These are phyloP conservation scores for Sordariomycetes sp. DNA, from an alignment of 2,329 filamentous ascomycete genomes.

Conservation along the genomic window DNA sequence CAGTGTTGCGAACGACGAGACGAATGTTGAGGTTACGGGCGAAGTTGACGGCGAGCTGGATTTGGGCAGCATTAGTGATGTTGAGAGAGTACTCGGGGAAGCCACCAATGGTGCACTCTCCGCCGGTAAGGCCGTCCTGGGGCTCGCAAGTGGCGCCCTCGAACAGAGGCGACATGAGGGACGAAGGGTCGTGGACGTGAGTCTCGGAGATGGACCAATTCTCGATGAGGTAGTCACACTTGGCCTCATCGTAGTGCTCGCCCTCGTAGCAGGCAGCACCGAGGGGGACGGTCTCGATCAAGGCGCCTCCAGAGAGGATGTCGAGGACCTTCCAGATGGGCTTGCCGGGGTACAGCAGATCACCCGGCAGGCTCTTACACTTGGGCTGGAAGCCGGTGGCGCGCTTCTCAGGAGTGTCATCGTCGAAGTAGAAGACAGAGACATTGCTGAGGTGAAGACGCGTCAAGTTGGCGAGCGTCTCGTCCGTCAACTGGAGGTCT, in stretches of 20 bases:
- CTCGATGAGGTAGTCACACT: conserved; percentile 12
- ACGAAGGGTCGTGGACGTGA: conserved; percentile 24
- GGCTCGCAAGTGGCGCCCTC: conserved; percentile 27
- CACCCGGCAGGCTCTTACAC: conserved; percentile 19
- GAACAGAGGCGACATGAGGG: conserved; percentile 29
- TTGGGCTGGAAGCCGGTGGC: background rate
- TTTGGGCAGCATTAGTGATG: conserved; percentile 28
- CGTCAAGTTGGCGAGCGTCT: conserved; percentile 20
- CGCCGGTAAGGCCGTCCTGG: conserved; percentile 12
- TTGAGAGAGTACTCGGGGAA: conserved; percentile 32
- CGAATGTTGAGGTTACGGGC: conserved; percentile 35
- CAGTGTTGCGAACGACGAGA: conserved; percentile 42
- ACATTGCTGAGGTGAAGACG: conserved; percentile 17
- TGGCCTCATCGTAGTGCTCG: conserved; percentile 14
- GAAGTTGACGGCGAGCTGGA: conserved; percentile 36
- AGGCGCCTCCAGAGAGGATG: conserved; percentile 18
- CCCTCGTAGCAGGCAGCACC: conserved; percentile 21
- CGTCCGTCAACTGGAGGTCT: conserved; percentile 22
- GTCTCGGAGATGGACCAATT: conserved; percentile 12
- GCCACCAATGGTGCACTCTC: conserved; percentile 27
- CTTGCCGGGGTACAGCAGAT: conserved; percentile 14
- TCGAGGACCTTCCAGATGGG: conserved; percentile 22
- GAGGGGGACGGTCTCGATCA: conserved; percentile 21
- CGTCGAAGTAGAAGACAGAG: conserved; percentile 21
- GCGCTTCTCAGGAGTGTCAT: conserved; percentile 6